phyloP scores from a whole-genome alignment of 2,329 filamentous ascomycete genomes.

The Pezicula radicicola region DNA sequence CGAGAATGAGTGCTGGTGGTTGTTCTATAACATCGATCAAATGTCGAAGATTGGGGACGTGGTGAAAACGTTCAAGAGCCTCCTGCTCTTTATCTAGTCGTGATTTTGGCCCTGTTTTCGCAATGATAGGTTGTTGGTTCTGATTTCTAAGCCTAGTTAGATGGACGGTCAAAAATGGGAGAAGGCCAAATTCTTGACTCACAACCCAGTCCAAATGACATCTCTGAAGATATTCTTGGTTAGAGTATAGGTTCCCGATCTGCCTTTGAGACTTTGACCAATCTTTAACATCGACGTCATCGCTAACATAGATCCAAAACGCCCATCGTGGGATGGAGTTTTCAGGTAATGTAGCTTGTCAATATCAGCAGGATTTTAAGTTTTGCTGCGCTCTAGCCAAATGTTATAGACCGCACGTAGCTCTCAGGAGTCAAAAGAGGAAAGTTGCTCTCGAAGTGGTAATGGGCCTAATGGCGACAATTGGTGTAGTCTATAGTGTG shows the following conservation, averaged over 20 bases:
- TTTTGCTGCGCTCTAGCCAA: too few relatives aligned
- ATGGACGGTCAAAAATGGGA: background rate
- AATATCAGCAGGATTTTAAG: too few relatives aligned
- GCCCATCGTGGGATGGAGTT: background rate
- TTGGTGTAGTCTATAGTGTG: too few relatives aligned
- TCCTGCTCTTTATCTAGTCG: slow-evolving; percentile 12
- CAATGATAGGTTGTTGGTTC: background rate
- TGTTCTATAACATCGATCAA: slow-evolving; percentile 11
- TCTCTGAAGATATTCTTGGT: background rate
- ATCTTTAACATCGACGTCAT: background rate
- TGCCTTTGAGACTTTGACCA: background rate
- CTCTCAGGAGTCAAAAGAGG: too few relatives aligned
- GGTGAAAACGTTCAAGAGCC: slow-evolving; percentile 9
- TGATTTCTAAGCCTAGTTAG: background rate
- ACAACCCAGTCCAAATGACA: background rate
- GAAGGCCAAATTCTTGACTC: background rate
- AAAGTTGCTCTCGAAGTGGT: too few relatives aligned
- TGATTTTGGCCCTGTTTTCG: background rate
- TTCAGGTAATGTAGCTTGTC: background rate
- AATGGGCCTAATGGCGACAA: too few relatives aligned
- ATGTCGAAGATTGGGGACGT: slow-evolving; percentile 6
- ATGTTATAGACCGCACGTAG: too few relatives aligned
- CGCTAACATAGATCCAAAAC: background rate
- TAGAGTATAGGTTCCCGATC: background rate
- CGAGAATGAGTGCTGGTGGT: slow-evolving; percentile 11